These are phyloP conservation scores for Aspergillus aculeatus DNA, from an alignment of 2,329 filamentous ascomycete species.

Conservation along the genomic window DNA sequence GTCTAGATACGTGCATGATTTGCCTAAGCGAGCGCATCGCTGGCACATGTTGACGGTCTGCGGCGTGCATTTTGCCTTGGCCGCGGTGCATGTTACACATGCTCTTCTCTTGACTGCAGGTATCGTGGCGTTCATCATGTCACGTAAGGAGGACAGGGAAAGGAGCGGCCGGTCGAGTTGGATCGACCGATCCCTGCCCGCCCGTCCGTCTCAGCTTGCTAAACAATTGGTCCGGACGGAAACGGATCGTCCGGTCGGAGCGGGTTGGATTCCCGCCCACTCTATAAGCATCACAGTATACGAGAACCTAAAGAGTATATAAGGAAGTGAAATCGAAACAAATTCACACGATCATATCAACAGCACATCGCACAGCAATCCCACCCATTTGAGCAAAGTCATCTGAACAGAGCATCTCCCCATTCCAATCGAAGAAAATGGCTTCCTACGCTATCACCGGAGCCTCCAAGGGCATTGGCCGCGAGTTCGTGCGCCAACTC, in stretches of 20 bases:
- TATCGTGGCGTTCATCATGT: neutral
- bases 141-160: neutral
- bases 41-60: constrained; percentile 21
- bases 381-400: too few species aligned
- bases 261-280: neutral
- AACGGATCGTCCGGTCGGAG: constrained; percentile 1
- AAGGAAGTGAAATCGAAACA: neutral
- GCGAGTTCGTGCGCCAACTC: constrained; percentile 32
- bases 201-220: neutral
- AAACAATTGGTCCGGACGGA: neutral
- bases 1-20: constrained; percentile 27
- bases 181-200: too few species aligned
- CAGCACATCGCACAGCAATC: neutral
- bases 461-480: constrained; percentile 35
- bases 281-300: too few species aligned
- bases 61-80: constrained; percentile 27
- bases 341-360: neutral
- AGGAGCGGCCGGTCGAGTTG: neutral
- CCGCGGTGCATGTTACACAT: constrained; percentile 24
- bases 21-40: constrained; percentile 21
- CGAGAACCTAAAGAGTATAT: neutral
- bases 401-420: too few species aligned
- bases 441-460: constrained; percentile 39
- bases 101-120: constrained; percentile 21
- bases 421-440: constrained; percentile 21